Base-by-base conservation (phyloP, 177 flowering plant species). In the Vitis hybrid region DNA sequence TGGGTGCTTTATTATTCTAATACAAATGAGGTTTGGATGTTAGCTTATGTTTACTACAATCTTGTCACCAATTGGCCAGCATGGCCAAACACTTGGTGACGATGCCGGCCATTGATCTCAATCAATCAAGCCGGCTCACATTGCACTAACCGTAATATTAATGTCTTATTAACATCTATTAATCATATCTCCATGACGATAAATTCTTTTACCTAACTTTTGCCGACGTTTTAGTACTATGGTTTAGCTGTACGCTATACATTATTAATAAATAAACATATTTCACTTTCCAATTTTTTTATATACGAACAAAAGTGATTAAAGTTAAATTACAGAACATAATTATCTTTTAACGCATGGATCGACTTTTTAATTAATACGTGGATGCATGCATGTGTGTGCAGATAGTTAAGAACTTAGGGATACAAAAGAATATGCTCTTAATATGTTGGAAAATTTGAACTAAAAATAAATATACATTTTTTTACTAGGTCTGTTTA, bases 11-110 rank as follows among this genome's bases (percentile, higher is more conserved):
- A 51, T 3, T 60, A 50, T 65, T 63, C 45, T 60, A 49, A 50
- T 29, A 2, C 5, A 51, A 48, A 29, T 4, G 13, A 20, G 29
- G 34, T 59, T 68, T 69, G 75, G 73, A 69, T 68, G 68, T 63
- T 70, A 58, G 71, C 22, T 64, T 51, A 67, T 76, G 70, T 72
- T 69, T 52, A 68, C 53, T 57, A 61, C 50, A 67, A 60, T 31
- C 31, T 64, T 71, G 80, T 77, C 75, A 77, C 68, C 56, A 63
- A 67, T 61, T 68, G 71, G 70, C 67, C 67, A 72, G 67, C 71
- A 57, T 29, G 48, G 49, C 53, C 59, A 16, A n/a, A 2, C 50
- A 8, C 10, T 3, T 13, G 26, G 29, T 54, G 57, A 51, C n/a
- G 50, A 54, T 63, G 79, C 84, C 78, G 79, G 80, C 82, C 70